These are phyloP conservation scores for Tricladium varicosporioides DNA, from an alignment of 2,329 filamentous ascomycete species.

Conservation along the genomic window DNA sequence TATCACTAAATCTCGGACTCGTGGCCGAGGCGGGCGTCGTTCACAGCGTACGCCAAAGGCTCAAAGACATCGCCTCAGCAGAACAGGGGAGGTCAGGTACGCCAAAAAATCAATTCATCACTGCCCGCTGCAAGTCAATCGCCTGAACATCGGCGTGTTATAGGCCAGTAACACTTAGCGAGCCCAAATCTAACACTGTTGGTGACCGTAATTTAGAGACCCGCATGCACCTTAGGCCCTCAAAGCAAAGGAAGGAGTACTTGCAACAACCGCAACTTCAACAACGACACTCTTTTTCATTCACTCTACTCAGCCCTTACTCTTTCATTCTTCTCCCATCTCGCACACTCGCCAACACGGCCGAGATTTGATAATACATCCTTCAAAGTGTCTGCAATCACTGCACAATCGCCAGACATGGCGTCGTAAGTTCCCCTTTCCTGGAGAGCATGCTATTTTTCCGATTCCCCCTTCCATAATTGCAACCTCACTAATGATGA, in stretches of 20 bases:
- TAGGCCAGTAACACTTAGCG: too few species aligned
- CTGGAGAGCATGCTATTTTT: constrained; percentile 12
- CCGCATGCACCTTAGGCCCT: not conserved
- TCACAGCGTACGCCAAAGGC: too few species aligned
- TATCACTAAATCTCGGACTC: too few species aligned
- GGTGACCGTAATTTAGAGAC: not conserved
- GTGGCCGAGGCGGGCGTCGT: too few species aligned
- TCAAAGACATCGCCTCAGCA: too few species aligned
- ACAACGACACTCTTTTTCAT: constrained; percentile 14
- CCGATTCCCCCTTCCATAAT: constrained; percentile 15
- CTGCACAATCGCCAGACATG: constrained; percentile 32
- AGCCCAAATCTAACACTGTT: too few species aligned
- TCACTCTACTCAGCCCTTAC: not conserved
- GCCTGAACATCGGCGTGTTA: too few species aligned
- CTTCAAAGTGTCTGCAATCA: constrained; percentile 27
- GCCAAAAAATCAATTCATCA: too few species aligned
- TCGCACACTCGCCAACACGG: constrained; percentile 21
- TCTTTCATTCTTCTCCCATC: not conserved
- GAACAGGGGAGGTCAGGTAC: too few species aligned
- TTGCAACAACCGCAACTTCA: constrained; percentile 5
- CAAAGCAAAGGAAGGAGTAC: not conserved
- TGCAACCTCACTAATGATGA: constrained; percentile 16
- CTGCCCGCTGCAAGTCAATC: too few species aligned
- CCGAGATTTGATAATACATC: constrained; percentile 7
- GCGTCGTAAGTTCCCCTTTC: constrained; percentile 31